phyloP scores from a whole-genome alignment of 176 grass and related monocot genomes.

The Eragrostis curvula region DNA sequence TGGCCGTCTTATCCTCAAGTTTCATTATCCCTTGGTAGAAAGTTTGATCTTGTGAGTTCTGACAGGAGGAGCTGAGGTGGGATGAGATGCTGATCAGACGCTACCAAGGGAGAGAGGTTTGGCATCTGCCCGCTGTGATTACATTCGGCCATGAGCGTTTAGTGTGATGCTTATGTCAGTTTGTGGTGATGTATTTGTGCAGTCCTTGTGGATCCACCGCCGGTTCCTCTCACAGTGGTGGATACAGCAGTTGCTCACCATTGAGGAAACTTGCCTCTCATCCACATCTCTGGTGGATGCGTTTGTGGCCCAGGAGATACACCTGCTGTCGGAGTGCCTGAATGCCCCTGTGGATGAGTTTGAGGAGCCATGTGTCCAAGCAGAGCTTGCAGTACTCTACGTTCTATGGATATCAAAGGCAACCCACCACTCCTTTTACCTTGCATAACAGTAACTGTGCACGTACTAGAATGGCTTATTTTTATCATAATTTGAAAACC shows the following conservation, averaged over 20 bases:
- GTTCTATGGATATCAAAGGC: constrained; percentile 48
- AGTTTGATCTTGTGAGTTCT: constrained; percentile 24
- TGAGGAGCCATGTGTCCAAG: constrained; percentile 13
- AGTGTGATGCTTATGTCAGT: constrained; percentile 15
- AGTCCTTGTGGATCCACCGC: constrained; percentile 91
- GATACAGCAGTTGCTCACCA: constrained; percentile 48
- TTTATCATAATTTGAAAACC: neutral
- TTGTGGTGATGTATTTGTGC: neutral
- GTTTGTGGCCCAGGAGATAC: constrained; percentile 67
- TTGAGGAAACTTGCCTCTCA: constrained; percentile 23
- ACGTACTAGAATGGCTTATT: constrained; percentile 14
- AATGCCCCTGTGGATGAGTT: constrained; percentile 32
- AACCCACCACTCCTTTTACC: neutral
- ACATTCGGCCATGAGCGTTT: neutral
- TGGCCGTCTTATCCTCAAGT: constrained; percentile 9
- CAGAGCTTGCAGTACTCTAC: constrained; percentile 42
- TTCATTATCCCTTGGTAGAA: constrained; percentile 13
- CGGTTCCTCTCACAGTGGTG: constrained; percentile 77
- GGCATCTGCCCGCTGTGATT: neutral
- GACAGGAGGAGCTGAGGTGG: constrained; percentile 83
- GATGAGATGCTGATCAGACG: constrained; percentile 75
- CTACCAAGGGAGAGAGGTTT: constrained; percentile 89
- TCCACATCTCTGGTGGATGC: constrained; percentile 37
- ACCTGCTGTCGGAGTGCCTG: constrained; percentile 55
- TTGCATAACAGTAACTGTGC: neutral